Conservation (phyloP, 352 stramenopile genomes). For the Phytopythium boreale region DNA sequence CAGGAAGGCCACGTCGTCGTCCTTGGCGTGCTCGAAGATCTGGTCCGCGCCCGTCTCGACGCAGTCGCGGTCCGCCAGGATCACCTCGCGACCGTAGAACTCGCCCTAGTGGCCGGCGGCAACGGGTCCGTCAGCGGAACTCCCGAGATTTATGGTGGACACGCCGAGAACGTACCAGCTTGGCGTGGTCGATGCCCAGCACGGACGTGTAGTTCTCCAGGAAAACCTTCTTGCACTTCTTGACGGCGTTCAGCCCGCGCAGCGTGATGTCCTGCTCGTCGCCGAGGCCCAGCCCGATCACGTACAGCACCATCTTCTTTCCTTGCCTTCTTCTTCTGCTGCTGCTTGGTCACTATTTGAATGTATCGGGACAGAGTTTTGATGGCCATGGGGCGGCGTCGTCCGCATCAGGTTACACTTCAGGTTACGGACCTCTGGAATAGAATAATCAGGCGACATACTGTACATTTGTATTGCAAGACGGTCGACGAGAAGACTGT, state of each 20-base stretch:
- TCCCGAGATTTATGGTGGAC: no score
- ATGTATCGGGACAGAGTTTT: neutral
- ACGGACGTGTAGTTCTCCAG: constrained; percentile 99
- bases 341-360: neutral
- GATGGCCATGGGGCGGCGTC: neutral
- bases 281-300: constrained; percentile 96
- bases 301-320: constrained; percentile 90
- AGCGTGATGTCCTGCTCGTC: constrained; percentile 99
- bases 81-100: constrained; percentile 93
- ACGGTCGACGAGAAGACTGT: neutral
- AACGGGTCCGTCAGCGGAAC: neutral
- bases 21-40: constrained; percentile 91
- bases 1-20: constrained; percentile 95
- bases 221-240: constrained; percentile 93
- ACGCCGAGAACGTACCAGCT: constrained; percentile 73
- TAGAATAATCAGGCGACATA: neutral
- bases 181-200: constrained; percentile 87
- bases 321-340: neutral
- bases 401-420: neutral
- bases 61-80: constrained; percentile 91
- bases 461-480: constrained; percentile 1
- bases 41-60: constrained; percentile 96
- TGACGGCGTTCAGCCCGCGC: constrained; percentile 94
- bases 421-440: neutral
- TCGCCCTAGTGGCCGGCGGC: constrained; percentile 54